phyloP scores from a whole-genome alignment of 1,139 yeast genomes.

The Blastobotrys malaysiensis region DNA sequence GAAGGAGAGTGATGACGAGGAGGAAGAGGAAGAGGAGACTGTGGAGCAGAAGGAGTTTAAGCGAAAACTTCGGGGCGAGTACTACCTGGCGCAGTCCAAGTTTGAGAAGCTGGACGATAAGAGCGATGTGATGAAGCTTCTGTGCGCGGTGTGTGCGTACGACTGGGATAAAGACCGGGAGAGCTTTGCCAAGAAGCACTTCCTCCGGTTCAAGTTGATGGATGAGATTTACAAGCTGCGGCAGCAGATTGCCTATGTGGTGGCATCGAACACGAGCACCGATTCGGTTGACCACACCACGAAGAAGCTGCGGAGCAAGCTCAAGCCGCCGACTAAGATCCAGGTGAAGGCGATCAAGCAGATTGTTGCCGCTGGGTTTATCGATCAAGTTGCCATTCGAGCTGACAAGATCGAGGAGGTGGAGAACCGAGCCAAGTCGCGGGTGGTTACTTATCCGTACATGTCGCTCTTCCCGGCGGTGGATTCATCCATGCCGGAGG shows the following conservation, averaged over 20 bases:
- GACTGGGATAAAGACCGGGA: slow-evolving; percentile 50
- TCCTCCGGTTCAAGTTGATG: slow-evolving; percentile 56
- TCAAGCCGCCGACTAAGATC: slow-evolving; percentile 59
- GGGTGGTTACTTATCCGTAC: slow-evolving; percentile 66
- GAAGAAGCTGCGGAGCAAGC: slow-evolving; percentile 46
- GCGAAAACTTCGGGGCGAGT: slow-evolving; percentile 45
- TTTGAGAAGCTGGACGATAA: slow-evolving; percentile 64
- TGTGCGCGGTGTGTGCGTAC: slow-evolving; percentile 84
- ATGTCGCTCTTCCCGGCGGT: slow-evolving; percentile 54
- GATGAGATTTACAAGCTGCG: slow-evolving; percentile 80
- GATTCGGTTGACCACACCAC: slow-evolving; percentile 43
- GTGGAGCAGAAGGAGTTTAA: slow-evolving; percentile 38
- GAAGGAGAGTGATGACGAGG: slow-evolving; percentile 22
- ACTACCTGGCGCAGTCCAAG: slow-evolving; percentile 49
- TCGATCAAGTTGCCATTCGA: slow-evolving; percentile 84
- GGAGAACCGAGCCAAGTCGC: slow-evolving; percentile 38
- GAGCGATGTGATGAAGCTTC: slow-evolving; percentile 68
- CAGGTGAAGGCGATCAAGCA: slow-evolving; percentile 83
- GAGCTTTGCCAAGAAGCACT: slow-evolving; percentile 52
- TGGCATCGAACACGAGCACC: slow-evolving; percentile 55
- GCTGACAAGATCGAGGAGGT: slow-evolving; percentile 69
- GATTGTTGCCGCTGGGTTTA: slow-evolving; percentile 86
- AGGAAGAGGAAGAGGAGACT: slow-evolving; percentile 28
- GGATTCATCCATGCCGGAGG: slow-evolving; percentile 25
- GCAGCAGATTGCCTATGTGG: slow-evolving; percentile 70